Percentiles rank a stretch among this genome's conserved stretches.
Conservation (phyloP, 305 asterid genomes). For the Solanum chacoense region DNA sequence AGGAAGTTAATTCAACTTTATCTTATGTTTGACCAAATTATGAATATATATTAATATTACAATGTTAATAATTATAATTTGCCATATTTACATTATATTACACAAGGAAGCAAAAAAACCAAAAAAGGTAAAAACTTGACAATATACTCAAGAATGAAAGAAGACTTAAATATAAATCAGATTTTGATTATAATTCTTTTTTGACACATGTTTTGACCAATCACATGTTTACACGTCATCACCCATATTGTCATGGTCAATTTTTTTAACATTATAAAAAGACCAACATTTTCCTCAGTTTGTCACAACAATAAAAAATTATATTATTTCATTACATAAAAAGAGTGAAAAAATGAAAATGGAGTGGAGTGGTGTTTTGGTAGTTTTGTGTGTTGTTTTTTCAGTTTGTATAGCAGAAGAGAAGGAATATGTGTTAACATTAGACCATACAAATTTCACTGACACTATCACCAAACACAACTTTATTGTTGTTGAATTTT, state of each 20-base stretch:
- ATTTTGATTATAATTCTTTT: neutral
- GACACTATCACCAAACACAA: conserved; percentile 31
- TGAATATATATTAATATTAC: neutral
- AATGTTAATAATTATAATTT: neutral
- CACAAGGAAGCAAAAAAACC: neutral
- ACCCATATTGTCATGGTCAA: neutral
- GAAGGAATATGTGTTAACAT: conserved; percentile 48
- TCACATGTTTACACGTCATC: neutral
- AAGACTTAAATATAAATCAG: neutral
- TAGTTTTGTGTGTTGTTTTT: conserved; percentile 13
- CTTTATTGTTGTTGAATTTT: conserved; percentile 62
- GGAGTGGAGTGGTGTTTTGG: conserved; percentile 19
- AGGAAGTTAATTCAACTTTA: neutral
- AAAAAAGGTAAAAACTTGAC: neutral
- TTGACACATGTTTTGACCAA: neutral
- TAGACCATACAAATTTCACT: conserved; percentile 57
- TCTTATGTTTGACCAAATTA: neutral
- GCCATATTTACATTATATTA: neutral
- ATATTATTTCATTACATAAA: neutral
- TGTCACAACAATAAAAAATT: neutral
- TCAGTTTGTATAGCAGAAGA: conserved; percentile 19
- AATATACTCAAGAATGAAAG: neutral
- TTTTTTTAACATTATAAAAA: neutral
- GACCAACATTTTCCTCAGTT: neutral
- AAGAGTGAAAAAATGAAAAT: neutral